A percentile compares a stretch with the other conserved stretches of the same genome.
These are phyloP conservation scores for Aspergillus jensenii DNA, from an alignment of 2,329 filamentous ascomycete species.

Conservation along the genomic window DNA sequence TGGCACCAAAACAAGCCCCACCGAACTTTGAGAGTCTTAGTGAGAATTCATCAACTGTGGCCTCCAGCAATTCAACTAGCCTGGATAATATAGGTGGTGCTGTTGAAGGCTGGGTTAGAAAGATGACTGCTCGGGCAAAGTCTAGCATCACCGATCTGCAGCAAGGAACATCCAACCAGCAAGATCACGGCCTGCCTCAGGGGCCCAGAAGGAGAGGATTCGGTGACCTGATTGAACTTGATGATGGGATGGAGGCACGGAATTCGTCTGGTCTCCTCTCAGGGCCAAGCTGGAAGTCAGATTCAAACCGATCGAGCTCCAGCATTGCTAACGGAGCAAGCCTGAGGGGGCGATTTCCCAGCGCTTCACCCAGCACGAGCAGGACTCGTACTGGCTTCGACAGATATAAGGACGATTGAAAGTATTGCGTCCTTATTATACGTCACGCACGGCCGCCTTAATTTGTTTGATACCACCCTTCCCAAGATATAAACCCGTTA, in stretches of 20 bases:
- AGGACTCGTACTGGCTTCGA: constrained; percentile 33
- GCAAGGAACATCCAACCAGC: constrained; percentile 26
- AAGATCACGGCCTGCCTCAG: constrained; percentile 23
- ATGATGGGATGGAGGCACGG: constrained; percentile 36
- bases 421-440: not conserved
- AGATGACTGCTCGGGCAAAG: constrained; percentile 61
- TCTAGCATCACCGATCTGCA: constrained; percentile 41
- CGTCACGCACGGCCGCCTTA: constrained; percentile 1
- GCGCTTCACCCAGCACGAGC: constrained; percentile 32
- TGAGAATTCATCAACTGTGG: constrained; percentile 34
- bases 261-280: constrained; percentile 20
- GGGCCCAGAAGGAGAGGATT: constrained; percentile 29
- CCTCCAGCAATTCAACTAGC: constrained; percentile 40
- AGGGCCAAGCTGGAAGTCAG: constrained; percentile 16
- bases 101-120: constrained; percentile 87
- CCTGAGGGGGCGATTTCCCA: constrained; percentile 26
- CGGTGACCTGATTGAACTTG: constrained; percentile 46
- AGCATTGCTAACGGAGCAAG: constrained; percentile 20
- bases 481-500: constrained; percentile 11
- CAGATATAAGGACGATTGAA: constrained; percentile 32
- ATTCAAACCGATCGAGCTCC: constrained; percentile 17
- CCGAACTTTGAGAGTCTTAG: constrained; percentile 48
- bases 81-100: constrained; percentile 83
- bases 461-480: constrained; percentile 8
- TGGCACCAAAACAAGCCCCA: constrained; percentile 65